Evolutionary conservation across 257 asterid genomes (phyloP), one percentile per base, ranked within the genome.

Genomic region (Rhazya stricta): DNA sequence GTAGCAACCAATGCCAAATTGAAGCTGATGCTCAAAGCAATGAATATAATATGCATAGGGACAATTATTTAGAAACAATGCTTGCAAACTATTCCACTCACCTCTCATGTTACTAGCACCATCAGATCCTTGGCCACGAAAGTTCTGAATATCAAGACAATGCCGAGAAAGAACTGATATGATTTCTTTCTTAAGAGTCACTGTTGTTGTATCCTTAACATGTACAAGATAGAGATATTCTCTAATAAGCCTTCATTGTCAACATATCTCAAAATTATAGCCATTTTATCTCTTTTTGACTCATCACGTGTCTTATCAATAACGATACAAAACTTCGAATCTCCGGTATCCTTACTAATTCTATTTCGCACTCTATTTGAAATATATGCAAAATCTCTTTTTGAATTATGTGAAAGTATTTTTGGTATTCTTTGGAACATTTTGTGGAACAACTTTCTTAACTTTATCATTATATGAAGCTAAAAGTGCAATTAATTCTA

Each of bases 51-150:
- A 76, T 27, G 70, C 32, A 18, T 12, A 61, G 1, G 21, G 19
- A 74, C 19, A 25, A 12, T 45, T 21, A 12, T 45, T 21, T 32
- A 54, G 29, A 45, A 56, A 34, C 9, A 68, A 76, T 0, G 30
- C 29, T 13, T 21, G 39, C n/a, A 67, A 46, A 8, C 69, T 45
- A 25, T 68, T 76, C 21, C 12, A 39, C 18, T 5, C 23, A 9
- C 46, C 74, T 32, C 53, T 29, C 53, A 68, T 68, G 42, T 68
- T 57, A 43, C 71, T 67, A 34, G 19, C 68, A 15, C 34, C 58
- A 11, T 67, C 69, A 39, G 53, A 53, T 32, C 48, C 36, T 50
- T 67, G 48, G 2, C 30, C 51, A 29, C 75, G 42, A 11, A n/a
- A 18, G 53, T 54, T 18, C 6, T 67, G 43, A 21, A 54, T 30